Evolutionary conservation across 306 rosid genomes (phyloP).

Genomic region (Rosa rugosa): DNA sequence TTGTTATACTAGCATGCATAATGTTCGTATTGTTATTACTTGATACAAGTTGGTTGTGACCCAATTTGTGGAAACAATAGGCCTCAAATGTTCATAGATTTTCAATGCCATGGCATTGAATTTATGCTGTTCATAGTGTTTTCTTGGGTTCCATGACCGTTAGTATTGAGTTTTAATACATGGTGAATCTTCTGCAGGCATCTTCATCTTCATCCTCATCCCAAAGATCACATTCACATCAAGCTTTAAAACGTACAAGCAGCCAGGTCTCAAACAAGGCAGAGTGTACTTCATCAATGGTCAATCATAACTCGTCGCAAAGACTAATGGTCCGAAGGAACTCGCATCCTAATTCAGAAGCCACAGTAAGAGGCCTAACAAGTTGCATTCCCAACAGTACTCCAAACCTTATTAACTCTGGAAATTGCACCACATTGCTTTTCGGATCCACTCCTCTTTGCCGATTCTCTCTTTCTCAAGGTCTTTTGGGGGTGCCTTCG

Average conservation of each 20-base stretch:
- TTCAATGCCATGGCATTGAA: background rate
- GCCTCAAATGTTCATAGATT: background rate
- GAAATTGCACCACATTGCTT: slow-evolving; percentile 12
- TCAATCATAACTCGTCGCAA: background rate
- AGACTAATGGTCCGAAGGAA: slow-evolving; percentile 1
- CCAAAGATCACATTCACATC: slow-evolving; percentile 1
- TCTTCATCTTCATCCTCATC: background rate
- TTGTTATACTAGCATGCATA: no score
- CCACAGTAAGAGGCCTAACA: slow-evolving; percentile 1
- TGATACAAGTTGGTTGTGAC: background rate
- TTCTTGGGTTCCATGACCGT: background rate
- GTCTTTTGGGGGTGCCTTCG: slow-evolving; percentile 4
- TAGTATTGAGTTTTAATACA: background rate
- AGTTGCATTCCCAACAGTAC: slow-evolving; percentile 2
- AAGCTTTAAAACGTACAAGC: slow-evolving; percentile 1
- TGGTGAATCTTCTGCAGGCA: slow-evolving; percentile 1
- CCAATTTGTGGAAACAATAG: background rate
- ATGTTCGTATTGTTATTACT: background rate
- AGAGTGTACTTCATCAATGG: background rate
- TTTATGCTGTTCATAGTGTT: background rate
- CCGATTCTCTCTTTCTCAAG: slow-evolving; percentile 7
- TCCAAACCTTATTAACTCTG: slow-evolving; percentile 8
- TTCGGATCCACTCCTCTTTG: slow-evolving; percentile 14
- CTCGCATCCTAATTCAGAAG: background rate
- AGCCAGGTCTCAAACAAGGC: slow-evolving; percentile 5